Conservation (phyloP, 2,329 filamentous ascomycete species). For the Diaporthe velutina region DNA sequence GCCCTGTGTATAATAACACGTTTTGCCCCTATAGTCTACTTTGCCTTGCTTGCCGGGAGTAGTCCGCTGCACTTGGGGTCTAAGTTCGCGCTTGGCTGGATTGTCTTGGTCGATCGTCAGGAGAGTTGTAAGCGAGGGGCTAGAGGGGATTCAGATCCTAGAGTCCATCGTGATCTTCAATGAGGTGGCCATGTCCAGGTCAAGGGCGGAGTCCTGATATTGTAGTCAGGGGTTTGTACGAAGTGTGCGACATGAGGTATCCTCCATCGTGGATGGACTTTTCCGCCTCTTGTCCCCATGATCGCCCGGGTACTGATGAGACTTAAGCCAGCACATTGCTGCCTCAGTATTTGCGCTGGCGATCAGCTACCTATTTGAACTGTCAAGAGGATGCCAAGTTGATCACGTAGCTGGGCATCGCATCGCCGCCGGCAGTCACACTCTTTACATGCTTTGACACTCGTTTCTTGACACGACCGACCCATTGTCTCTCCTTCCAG, state of each 20-base stretch:
- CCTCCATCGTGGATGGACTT: not conserved
- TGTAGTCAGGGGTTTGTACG: slow-evolving; percentile 6
- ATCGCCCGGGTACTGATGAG: not conserved
- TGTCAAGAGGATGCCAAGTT: slow-evolving; percentile 20
- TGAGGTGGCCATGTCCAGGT: not conserved
- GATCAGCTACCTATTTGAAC: slow-evolving; percentile 22
- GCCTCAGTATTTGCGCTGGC: not conserved
- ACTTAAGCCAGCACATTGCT: not conserved
- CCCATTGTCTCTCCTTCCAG: slow-evolving; percentile 11
- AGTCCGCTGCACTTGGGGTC: not conserved
- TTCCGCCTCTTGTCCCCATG: not conserved
- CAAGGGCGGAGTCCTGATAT: not conserved
- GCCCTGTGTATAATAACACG: not conserved
- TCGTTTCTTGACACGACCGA: slow-evolving; percentile 13
- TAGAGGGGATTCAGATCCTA: not conserved
- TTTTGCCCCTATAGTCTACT: not conserved
- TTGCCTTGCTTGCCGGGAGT: not conserved
- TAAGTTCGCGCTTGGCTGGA: not conserved
- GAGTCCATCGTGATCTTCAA: slow-evolving; percentile 27
- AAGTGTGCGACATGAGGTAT: not conserved
- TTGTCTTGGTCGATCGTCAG: not conserved
- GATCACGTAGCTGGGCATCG: not conserved
- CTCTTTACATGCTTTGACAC: slow-evolving; percentile 28
- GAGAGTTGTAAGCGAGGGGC: not conserved
- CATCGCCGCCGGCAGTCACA: not conserved